These are phyloP conservation scores for Bipolaris bicolor DNA, from an alignment of 2,329 filamentous ascomycete species.

Conservation along the genomic window DNA sequence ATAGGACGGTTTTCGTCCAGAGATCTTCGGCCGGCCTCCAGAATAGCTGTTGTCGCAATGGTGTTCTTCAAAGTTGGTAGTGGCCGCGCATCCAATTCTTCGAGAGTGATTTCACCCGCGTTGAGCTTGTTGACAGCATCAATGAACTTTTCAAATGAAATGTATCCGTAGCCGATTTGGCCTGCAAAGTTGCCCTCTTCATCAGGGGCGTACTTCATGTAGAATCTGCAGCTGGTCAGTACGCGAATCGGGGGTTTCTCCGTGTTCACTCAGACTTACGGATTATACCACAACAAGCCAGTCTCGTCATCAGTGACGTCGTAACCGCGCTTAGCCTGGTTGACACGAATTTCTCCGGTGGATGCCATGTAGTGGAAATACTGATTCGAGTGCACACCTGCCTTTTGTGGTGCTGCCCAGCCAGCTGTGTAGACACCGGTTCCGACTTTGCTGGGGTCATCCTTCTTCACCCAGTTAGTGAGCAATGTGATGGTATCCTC, in stretches of 20 bases:
- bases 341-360: conserved; percentile 83
- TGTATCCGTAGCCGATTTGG: conserved; percentile 90
- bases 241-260: background rate
- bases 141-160: conserved; percentile 95
- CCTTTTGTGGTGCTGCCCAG: conserved; percentile 91
- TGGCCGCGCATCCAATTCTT: conserved; percentile 78
- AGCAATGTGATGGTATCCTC: conserved; percentile 94
- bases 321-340: conserved; percentile 94
- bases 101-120: conserved; percentile 71
- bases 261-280: conserved; percentile 54
- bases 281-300: conserved; percentile 84
- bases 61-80: conserved; percentile 88
- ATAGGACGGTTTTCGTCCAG: conserved; percentile 83
- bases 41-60: conserved; percentile 86
- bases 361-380: conserved; percentile 94
- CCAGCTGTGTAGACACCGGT: conserved; percentile 92
- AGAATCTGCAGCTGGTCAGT: conserved; percentile 63
- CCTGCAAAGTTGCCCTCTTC: conserved; percentile 94
- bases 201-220: conserved; percentile 93
- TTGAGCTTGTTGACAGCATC: conserved; percentile 83
- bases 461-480: conserved; percentile 82
- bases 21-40: conserved; percentile 83
- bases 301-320: conserved; percentile 84
- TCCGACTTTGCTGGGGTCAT: conserved; percentile 71
- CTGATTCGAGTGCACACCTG: conserved; percentile 95